Base-by-base conservation (phyloP, 2,329 filamentous ascomycete species). In the Hypoxylon sp. region DNA sequence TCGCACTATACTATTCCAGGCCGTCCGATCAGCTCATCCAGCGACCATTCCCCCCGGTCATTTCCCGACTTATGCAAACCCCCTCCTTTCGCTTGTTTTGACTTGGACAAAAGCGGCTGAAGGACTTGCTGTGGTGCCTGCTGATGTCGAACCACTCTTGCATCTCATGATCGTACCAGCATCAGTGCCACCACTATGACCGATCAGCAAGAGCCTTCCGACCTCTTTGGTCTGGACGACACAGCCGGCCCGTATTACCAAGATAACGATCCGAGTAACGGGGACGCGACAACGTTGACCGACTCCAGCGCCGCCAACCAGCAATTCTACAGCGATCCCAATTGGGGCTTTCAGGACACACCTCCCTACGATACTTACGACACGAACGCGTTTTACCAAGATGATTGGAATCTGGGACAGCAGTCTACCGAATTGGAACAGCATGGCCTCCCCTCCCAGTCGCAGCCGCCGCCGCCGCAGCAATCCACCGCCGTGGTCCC, bases 321-420 rank as follows among this genome's bases (percentile, higher is more conserved):
- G 38, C 63, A 65, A 41, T 67, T 71, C 51, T 73, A 73, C 67
- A 66, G 53, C 62, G 63, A 74, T 44, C 66, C 76, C 55, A 71
- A 67, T 67, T 82, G 79, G 79, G 65, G 70, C 57, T 80, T 79
- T 59, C 74, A 75, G 52, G 73, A 74, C 63, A 73, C 73, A 8
- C 74, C 77, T 55, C 75, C 76, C 34, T 78, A 76, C 69, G 74
- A 76, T 61, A 69, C 72, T 43, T 78, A 73, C 68, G 71, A 74
- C 55, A 51, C 60, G 32, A 64, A 62, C 49, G 43, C 66, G 19
- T 72, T 73, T 57, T 71, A 69, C 47, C 63, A 67, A 51, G 65
- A 66, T 37, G 66, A 63, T 34, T 69, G 66, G 66, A 63, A 62
- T 45, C 42, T 67, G 43, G 60, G 45, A 12, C 65, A 67, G 48